These are phyloP conservation scores for Tricholoma terreum DNA, from an alignment of 768 basidiomycete genomes.

Conservation along the genomic window DNA sequence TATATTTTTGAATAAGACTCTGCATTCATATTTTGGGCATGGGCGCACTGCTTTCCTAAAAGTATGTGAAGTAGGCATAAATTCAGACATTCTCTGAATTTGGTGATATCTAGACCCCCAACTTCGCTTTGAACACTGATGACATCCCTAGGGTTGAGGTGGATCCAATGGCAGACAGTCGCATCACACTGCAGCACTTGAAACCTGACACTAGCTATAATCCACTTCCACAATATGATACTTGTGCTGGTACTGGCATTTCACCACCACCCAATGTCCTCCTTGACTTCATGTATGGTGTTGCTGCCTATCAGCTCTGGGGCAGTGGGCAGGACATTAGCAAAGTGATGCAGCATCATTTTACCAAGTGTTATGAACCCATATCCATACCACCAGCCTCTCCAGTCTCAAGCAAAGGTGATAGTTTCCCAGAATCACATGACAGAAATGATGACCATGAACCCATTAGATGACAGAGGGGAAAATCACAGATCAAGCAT, in stretches of 20 bases:
- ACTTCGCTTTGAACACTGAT: constrained; percentile 4
- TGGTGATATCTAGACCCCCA: constrained; percentile 4
- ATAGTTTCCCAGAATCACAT: background rate
- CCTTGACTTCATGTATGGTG: too few species aligned
- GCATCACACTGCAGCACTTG: too few species aligned
- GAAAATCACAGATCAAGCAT: background rate
- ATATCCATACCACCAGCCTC: constrained; percentile 8
- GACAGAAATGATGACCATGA: background rate
- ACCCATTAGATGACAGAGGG: background rate
- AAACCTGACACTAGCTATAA: background rate
- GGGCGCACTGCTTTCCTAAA: background rate
- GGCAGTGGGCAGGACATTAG: constrained; percentile 9
- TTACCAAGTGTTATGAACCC: constrained; percentile 2
- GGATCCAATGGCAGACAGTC: too few species aligned
- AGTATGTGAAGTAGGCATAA: too few species aligned
- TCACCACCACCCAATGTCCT: constrained; percentile 4
- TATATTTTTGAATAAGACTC: background rate
- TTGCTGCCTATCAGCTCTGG: too few species aligned
- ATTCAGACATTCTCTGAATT: constrained; percentile 3
- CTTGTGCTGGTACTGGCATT: constrained; percentile 1
- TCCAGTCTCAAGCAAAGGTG: background rate
- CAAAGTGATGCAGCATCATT: constrained; percentile 8
- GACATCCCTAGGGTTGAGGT: background rate
- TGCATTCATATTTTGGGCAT: background rate
- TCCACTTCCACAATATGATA: background rate